Evolutionary conservation across 345 rosid species (phyloP).

Genomic region (Euphorbia tirucalli): DNA sequence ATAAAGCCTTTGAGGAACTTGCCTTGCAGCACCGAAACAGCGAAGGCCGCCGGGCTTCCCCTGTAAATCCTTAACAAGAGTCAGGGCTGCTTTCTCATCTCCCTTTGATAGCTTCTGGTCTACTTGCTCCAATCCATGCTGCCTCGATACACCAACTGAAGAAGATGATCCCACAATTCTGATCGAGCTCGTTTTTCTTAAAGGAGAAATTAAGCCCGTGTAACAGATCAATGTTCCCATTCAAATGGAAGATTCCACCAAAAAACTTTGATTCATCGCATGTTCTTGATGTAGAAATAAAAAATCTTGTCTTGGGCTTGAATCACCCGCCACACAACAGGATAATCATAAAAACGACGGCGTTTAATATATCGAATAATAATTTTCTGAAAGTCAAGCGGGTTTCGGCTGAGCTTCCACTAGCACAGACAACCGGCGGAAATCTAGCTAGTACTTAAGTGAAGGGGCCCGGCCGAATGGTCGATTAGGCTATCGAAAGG

Average conservation of each 20-base stretch:
- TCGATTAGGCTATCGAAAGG: no score
- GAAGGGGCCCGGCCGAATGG: no score
- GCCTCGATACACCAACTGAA: conserved; percentile 39
- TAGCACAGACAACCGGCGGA: no score
- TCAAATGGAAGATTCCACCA: conserved; percentile 13
- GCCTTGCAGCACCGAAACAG: conserved; percentile 78
- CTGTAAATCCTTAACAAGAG: conserved; percentile 63
- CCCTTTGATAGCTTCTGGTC: conserved; percentile 70
- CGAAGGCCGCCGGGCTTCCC: conserved; percentile 77
- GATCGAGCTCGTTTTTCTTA: conserved; percentile 7
- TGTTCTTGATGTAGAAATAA: neutral
- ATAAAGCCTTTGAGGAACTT: conserved; percentile 90
- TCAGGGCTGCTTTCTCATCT: conserved; percentile 73
- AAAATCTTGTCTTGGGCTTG: neutral
- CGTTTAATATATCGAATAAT: neutral
- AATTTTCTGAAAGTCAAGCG: no score
- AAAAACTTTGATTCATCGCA: neutral
- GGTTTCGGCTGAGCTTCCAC: no score
- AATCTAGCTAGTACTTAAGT: no score
- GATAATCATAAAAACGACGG: neutral
- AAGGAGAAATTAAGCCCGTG: conserved; percentile 28
- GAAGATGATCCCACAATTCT: conserved; percentile 49
- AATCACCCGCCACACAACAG: conserved; percentile 20
- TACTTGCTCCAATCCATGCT: conserved; percentile 53
- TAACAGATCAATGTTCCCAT: conserved; percentile 44